Percentiles rank a stretch among this genome's conserved stretches.
Conservation (phyloP, 2,329 filamentous ascomycete species). For the Myriosclerotinia curreyana region DNA sequence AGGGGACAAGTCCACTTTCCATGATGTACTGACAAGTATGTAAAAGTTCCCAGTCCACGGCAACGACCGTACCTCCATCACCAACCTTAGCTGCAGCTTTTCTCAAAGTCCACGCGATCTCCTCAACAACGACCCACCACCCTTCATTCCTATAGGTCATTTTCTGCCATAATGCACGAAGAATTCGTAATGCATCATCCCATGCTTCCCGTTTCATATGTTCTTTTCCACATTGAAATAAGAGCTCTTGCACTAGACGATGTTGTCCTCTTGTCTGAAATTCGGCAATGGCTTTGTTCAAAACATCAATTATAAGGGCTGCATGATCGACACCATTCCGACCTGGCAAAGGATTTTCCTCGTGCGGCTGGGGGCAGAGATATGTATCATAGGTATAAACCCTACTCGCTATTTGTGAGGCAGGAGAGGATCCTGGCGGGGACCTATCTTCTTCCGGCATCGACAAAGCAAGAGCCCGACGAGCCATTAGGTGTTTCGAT, state of each 20-base stretch:
- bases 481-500: slow-evolving; percentile 53
- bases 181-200: slow-evolving; percentile 52
- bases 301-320: slow-evolving; percentile 51
- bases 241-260: slow-evolving; percentile 53
- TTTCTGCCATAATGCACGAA: slow-evolving; percentile 57
- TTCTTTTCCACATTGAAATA: slow-evolving; percentile 56
- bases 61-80: slow-evolving; percentile 55
- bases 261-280: slow-evolving; percentile 54
- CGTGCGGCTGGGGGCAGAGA: slow-evolving; percentile 61
- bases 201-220: slow-evolving; percentile 50
- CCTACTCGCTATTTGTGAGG: slow-evolving; percentile 48
- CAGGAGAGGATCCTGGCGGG: slow-evolving; percentile 48
- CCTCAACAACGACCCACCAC: slow-evolving; percentile 59
- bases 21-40: slow-evolving; percentile 50
- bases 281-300: slow-evolving; percentile 51
- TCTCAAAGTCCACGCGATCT: slow-evolving; percentile 59
- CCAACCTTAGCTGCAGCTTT: slow-evolving; percentile 53
- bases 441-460: slow-evolving; percentile 60
- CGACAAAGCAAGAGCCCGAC: slow-evolving; percentile 51
- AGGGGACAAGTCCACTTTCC: background rate
- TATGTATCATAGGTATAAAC: slow-evolving; percentile 63
- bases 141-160: slow-evolving; percentile 55
- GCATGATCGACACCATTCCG: slow-evolving; percentile 52
- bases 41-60: slow-evolving; percentile 65
- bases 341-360: slow-evolving; percentile 54